Evolutionary conservation across 225 moss, liverwort and hornwort species (phyloP), one percentile per base, ranked within the genome.

Genomic region (Bryoerythrophyllum caledonicum): DNA sequence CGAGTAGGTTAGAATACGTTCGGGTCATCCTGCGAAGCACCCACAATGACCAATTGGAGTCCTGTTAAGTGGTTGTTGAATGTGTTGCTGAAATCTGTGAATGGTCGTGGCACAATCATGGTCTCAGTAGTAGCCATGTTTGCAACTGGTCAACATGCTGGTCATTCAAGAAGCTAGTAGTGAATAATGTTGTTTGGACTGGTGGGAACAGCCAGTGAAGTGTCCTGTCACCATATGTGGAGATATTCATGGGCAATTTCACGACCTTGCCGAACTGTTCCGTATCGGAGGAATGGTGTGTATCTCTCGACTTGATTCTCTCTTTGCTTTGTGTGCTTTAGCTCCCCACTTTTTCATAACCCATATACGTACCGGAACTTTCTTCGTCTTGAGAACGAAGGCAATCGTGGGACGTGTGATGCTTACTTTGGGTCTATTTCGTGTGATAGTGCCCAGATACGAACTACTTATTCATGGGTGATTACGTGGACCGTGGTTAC

Each of bases 221-320:
- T 83, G 83, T 58, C 83, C 83, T 72, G 83, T 83, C 14, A 83
- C 83, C 8, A 63, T 83, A 40, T 80, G 80, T 68, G 83, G 83
- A 70, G 83, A 83, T 62, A 83, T 83, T 60, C 83, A 83, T 27
- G 83, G 83, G 55, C 83, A 83, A 80, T 83, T 83, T 67, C 83
- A 83, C 56, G 83, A 83, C 68, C 83, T 83, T 21, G 83, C 83
- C 30, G 83, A 83, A 56, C 83, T 83, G 24, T 83, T 83, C 68
- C 83, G 83, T 40, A 83, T 83, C 52, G 83, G 83, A 80, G 83
- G 83, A 76, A 83, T 79, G 83, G 83, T 83, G 56, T 34, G 80
- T 49, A 21, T 17, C 21, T 38, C 72, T 75, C 25, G 14, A 66
- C 59, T 76, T 14, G 65, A 30, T 80, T 12, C 19, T 56, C 41